Conservation (phyloP, 2,329 filamentous ascomycete genomes). For the Lecanicillium sp. region DNA sequence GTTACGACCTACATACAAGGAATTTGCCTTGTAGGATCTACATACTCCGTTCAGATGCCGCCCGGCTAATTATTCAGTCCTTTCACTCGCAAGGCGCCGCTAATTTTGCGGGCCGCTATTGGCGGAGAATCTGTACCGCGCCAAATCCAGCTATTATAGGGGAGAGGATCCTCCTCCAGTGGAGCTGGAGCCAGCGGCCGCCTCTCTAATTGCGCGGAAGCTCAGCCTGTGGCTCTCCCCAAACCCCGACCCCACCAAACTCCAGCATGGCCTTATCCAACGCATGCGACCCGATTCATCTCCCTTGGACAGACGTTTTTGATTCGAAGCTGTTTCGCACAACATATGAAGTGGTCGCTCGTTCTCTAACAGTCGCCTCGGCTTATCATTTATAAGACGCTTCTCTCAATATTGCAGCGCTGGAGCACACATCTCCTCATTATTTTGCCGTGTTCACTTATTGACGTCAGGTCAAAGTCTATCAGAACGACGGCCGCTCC, state of each 20-base stretch:
- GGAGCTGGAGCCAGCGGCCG: neutral
- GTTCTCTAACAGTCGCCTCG: too few relatives aligned
- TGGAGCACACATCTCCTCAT: too few relatives aligned
- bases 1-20: too few relatives aligned
- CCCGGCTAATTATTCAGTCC: neutral
- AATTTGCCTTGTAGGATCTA: neutral
- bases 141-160: neutral
- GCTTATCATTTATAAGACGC: too few relatives aligned
- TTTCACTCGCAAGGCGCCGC: neutral
- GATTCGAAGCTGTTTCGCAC: neutral
- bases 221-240: too few relatives aligned
- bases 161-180: neutral
- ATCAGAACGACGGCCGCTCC: too few relatives aligned
- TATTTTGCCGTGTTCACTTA: too few relatives aligned
- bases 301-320: neutral
- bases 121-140: neutral
- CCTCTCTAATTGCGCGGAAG: too few relatives aligned
- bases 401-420: too few relatives aligned
- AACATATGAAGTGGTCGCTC: neutral
- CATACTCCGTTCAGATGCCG: neutral
- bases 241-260: constrained; percentile 37
- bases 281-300: neutral
- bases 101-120: neutral
- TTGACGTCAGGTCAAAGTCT: too few relatives aligned
- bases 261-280: constrained; percentile 53